Evolutionary conservation across 2,329 filamentous ascomycete genomes (phyloP).

Genomic region (Trichoderma cornu-damae): DNA sequence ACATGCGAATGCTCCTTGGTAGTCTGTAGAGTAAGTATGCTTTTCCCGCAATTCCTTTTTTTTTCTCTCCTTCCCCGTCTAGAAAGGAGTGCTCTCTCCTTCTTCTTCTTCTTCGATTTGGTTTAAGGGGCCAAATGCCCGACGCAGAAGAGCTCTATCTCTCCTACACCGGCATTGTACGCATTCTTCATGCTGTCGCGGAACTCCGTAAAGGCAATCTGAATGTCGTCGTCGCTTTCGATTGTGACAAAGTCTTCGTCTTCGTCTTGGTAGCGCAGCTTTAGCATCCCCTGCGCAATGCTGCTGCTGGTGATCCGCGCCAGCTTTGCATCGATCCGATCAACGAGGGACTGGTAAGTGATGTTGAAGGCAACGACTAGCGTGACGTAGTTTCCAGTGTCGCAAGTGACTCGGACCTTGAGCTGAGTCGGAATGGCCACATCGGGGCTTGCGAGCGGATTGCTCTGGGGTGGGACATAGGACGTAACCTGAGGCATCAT

Average conservation of each 20-base stretch:
- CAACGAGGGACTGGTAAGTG: constrained; percentile 85
- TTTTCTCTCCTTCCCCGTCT: background rate
- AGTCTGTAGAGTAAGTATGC: constrained; percentile 4
- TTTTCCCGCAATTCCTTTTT: background rate
- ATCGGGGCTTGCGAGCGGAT: constrained; percentile 42
- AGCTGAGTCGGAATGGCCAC: constrained; percentile 65
- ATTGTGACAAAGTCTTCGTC: constrained; percentile 93
- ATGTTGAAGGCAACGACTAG: constrained; percentile 97
- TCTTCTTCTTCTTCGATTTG: background rate
- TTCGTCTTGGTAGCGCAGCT: constrained; percentile 84
- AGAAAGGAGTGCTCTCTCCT: background rate
- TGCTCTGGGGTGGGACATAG: constrained; percentile 26
- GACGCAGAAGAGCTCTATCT: constrained; percentile 83
- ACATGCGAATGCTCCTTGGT: constrained; percentile 28
- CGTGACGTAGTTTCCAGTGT: constrained; percentile 79
- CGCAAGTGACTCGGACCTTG: constrained; percentile 92
- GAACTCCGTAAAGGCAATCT: constrained; percentile 94
- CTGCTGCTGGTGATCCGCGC: constrained; percentile 79
- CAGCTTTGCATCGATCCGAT: constrained; percentile 93
- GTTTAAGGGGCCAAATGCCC: constrained; percentile 39
- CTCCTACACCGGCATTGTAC: constrained; percentile 67
- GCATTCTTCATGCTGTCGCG: constrained; percentile 59
- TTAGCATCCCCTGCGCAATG: constrained; percentile 75
- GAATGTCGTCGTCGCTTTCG: constrained; percentile 91
- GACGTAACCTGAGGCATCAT: constrained; percentile 18